Evolutionary conservation across 106 monocot species (phyloP).

Genomic region (Apostasia ramifera): DNA sequence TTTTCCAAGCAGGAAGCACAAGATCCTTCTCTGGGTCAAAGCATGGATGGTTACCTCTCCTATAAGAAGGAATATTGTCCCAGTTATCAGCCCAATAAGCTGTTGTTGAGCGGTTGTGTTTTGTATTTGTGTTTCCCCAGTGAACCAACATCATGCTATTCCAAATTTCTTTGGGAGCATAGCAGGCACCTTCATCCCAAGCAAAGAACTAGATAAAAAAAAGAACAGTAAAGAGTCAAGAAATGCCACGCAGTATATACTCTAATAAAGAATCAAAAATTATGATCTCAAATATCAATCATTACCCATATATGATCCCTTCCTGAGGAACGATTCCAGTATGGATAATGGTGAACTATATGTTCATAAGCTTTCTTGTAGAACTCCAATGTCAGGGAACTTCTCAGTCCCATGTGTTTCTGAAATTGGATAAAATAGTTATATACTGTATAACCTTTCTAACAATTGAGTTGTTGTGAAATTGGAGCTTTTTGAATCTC

Average conservation of each 20-base stretch:
- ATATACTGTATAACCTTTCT: neutral
- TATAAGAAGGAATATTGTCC: constrained; percentile 56
- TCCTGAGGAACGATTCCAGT: constrained; percentile 89
- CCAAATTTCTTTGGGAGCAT: constrained; percentile 97
- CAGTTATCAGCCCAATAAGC: constrained; percentile 83
- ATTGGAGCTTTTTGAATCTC: too few species aligned
- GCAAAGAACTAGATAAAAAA: constrained; percentile 68
- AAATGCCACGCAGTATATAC: neutral
- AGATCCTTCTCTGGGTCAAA: constrained; percentile 94
- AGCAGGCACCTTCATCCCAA: constrained; percentile 99
- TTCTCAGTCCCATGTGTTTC: constrained; percentile 55
- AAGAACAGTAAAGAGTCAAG: constrained; percentile 5
- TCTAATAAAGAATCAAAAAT: neutral
- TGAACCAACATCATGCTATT: constrained; percentile 97
- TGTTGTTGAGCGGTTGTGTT: constrained; percentile 89
- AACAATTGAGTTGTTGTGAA: neutral
- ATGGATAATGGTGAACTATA: constrained; percentile 71
- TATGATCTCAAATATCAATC: constrained; percentile 2
- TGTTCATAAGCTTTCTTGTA: constrained; percentile 87
- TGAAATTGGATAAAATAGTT: constrained; percentile 23
- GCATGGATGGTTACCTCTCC: constrained; percentile 86
- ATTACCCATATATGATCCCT: constrained; percentile 96
- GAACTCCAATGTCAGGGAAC: constrained; percentile 49
- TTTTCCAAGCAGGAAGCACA: constrained; percentile 93
- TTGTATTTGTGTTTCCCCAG: constrained; percentile 97